Evolutionary conservation across 352 stramenopile species (phyloP).

Genomic region (Pythium vanterpoolii): DNA sequence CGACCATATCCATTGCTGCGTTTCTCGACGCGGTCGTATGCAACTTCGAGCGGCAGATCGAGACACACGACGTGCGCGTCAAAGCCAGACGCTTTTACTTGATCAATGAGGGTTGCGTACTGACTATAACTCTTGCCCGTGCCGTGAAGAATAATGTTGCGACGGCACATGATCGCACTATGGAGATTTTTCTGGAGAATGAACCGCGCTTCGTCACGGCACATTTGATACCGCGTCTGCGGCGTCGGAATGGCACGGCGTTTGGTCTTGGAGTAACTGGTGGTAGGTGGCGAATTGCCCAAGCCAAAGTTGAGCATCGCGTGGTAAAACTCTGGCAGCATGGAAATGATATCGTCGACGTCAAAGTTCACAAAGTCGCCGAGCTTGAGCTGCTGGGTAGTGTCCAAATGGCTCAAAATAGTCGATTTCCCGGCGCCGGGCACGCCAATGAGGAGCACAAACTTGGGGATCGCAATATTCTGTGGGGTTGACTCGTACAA

Average conservation of each 20-base stretch:
- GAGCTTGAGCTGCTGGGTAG: slow-evolving; percentile 59
- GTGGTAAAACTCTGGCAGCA: slow-evolving; percentile 80
- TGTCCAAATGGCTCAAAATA: slow-evolving; percentile 71
- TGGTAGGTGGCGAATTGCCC: slow-evolving; percentile 42
- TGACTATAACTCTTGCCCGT: slow-evolving; percentile 71
- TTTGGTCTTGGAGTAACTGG: neutral
- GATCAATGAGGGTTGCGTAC: slow-evolving; percentile 59
- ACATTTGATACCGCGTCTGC: slow-evolving; percentile 74
- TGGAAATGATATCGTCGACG: slow-evolving; percentile 73
- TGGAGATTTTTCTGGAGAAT: slow-evolving; percentile 82
- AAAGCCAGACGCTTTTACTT: slow-evolving; percentile 64
- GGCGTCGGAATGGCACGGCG: slow-evolving; percentile 31
- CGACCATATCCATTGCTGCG: slow-evolving; percentile 60
- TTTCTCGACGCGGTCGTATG: slow-evolving; percentile 65
- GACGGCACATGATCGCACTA: slow-evolving; percentile 70
- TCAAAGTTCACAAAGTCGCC: slow-evolving; percentile 85
- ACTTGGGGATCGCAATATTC: slow-evolving; percentile 49
- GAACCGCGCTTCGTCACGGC: slow-evolving; percentile 73
- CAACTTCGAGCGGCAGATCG: slow-evolving; percentile 57
- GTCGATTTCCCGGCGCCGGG: slow-evolving; percentile 71
- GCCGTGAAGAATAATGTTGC: slow-evolving; percentile 80
- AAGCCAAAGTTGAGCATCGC: slow-evolving; percentile 80
- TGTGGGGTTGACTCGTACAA: slow-evolving; percentile 58
- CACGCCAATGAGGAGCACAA: slow-evolving; percentile 68
- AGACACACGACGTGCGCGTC: slow-evolving; percentile 77